phyloP scores from a whole-genome alignment of 2,329 filamentous ascomycete genomes.

The Leptographium flavum region DNA sequence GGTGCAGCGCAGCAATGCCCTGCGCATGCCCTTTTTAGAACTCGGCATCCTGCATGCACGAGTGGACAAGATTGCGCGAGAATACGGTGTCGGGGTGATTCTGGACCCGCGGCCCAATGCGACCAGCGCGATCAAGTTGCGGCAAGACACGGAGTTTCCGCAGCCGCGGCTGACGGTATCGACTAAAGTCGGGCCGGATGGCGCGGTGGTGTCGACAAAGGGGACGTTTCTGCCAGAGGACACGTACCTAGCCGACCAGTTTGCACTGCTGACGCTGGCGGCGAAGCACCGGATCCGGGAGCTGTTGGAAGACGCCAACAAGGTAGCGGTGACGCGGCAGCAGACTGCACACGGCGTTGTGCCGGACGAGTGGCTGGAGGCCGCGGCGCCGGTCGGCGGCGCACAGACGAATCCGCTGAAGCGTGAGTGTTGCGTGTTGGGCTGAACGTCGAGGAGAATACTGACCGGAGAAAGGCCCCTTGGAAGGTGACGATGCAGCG shows the following conservation, averaged over 20 bases:
- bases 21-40: constrained; percentile 59
- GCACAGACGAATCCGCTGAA: constrained; percentile 39
- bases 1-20: constrained; percentile 49
- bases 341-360: constrained; percentile 67
- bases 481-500: constrained; percentile 24
- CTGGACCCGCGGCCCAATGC: constrained; percentile 36
- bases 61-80: constrained; percentile 41
- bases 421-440: constrained; percentile 31
- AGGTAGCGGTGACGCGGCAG: constrained; percentile 56
- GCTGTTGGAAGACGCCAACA: constrained; percentile 63
- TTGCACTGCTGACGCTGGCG: constrained; percentile 70
- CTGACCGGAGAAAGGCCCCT: constrained; percentile 20
- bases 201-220: constrained; percentile 44
- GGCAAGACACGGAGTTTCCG: constrained; percentile 32
- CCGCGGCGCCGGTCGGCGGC: constrained; percentile 39
- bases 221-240: constrained; percentile 63
- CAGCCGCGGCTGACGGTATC: constrained; percentile 37
- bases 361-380: constrained; percentile 59
- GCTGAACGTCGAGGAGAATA: constrained; percentile 2
- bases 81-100: constrained; percentile 42
- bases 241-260: constrained; percentile 63
- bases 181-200: constrained; percentile 44
- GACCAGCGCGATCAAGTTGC: constrained; percentile 30
- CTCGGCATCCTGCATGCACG: constrained; percentile 46
- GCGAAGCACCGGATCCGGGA: constrained; percentile 66